Percentiles rank a stretch among this genome's conserved stretches.
Conservation (phyloP, 768 basidiomycete genomes). For the Boletellus ananiceps region DNA sequence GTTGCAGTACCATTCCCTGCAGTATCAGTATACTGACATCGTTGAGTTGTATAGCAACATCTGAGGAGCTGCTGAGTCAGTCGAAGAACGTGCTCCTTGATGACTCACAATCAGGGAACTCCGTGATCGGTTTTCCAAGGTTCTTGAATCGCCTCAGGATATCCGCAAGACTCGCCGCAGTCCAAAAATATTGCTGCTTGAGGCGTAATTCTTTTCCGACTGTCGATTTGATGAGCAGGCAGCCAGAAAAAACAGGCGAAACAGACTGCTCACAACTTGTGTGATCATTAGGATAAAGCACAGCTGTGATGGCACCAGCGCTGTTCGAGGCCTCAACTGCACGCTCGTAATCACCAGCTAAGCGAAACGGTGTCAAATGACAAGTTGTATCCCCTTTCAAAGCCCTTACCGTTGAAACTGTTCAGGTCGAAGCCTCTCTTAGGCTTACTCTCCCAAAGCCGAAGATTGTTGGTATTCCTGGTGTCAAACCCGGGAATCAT, state of each 20-base stretch:
- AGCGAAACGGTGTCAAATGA: slow-evolving; percentile 4
- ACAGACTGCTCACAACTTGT: slow-evolving; percentile 46
- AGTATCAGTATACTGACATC: slow-evolving; percentile 47
- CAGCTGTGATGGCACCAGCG: slow-evolving; percentile 90
- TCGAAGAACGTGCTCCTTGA: background rate
- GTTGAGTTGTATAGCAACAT: slow-evolving; percentile 92
- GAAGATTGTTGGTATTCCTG: slow-evolving; percentile 84
- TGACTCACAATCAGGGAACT: slow-evolving; percentile 74
- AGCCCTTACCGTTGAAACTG: slow-evolving; percentile 78
- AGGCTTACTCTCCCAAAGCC: slow-evolving; percentile 80
- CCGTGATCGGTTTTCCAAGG: slow-evolving; percentile 69
- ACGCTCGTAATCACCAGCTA: slow-evolving; percentile 89
- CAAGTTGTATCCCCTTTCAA: too few relatives aligned
- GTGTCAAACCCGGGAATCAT: slow-evolving; percentile 86
- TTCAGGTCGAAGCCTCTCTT: slow-evolving; percentile 91
- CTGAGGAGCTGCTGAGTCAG: slow-evolving; percentile 33
- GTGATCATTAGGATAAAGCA: slow-evolving; percentile 95
- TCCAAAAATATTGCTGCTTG: slow-evolving; percentile 98
- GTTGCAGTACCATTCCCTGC: background rate
- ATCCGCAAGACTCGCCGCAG: slow-evolving; percentile 80
- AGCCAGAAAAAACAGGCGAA: background rate
- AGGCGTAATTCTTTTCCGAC: slow-evolving; percentile 86
- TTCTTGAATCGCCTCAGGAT: slow-evolving; percentile 94
- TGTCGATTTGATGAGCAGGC: slow-evolving; percentile 22
- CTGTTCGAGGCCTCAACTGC: slow-evolving; percentile 86